Evolutionary conservation across 192 early-diverging fungal genomes (phyloP).

Genomic region (Backusella parvicylindrica): DNA sequence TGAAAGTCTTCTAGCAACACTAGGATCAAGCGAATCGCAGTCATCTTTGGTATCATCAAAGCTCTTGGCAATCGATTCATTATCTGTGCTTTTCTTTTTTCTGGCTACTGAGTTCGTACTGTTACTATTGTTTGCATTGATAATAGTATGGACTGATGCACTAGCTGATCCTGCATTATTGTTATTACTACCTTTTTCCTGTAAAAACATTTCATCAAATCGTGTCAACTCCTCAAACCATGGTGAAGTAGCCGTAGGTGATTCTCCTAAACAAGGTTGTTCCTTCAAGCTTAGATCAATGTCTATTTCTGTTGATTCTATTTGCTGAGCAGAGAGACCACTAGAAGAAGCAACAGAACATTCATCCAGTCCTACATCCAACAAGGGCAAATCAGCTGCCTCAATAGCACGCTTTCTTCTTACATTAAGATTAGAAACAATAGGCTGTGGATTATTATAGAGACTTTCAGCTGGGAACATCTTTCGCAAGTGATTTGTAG

Average conservation of each 20-base stretch:
- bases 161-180: background rate
- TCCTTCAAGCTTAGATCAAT: background rate
- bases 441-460: constrained; percentile 2
- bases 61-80: background rate
- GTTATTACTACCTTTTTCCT: background rate
- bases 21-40: constrained; percentile 10
- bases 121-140: background rate
- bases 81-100: background rate
- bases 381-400: constrained; percentile 45
- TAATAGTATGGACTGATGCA: background rate
- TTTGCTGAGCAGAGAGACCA: background rate
- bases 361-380: constrained; percentile 40
- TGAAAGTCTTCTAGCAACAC: constrained; percentile 28
- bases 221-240: constrained; percentile 19
- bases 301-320: background rate
- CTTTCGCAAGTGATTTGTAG: constrained; percentile 54
- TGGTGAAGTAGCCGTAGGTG: constrained; percentile 15
- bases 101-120: background rate
- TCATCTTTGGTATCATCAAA: background rate
- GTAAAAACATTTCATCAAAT: constrained; percentile 9
- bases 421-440: constrained; percentile 23
- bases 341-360: background rate
- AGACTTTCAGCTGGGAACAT: constrained; percentile 48
- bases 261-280: constrained; percentile 19
- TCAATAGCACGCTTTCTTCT: constrained; percentile 40